phyloP scores from a whole-genome alignment of 2,329 filamentous ascomycete genomes.

The Colletotrichum sublineola region DNA sequence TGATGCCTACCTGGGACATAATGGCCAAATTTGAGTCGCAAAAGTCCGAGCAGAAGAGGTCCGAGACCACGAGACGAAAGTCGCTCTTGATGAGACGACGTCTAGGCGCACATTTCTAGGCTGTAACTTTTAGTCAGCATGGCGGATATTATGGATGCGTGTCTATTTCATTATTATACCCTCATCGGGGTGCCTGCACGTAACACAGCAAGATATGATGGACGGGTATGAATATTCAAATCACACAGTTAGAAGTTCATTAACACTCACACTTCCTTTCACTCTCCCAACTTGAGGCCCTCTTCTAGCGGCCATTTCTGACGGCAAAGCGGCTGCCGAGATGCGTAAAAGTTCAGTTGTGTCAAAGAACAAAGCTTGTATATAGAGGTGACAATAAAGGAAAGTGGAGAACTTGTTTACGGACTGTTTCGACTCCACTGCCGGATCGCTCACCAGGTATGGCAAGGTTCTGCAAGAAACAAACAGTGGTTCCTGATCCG shows the following conservation, averaged over 20 bases:
- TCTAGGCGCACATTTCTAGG: slow-evolving; percentile 33
- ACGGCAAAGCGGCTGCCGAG: not conserved
- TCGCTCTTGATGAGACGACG: slow-evolving; percentile 31
- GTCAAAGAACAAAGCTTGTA: not conserved
- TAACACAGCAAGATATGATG: slow-evolving; percentile 16
- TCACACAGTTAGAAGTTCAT: slow-evolving; percentile 18
- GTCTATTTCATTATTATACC: slow-evolving; percentile 34
- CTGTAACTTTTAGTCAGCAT: slow-evolving; percentile 20
- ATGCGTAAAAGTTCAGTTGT: not conserved
- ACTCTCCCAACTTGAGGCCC: too few species aligned
- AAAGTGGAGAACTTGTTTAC: not conserved
- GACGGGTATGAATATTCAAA: slow-evolving; percentile 7
- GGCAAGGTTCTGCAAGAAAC: not conserved
- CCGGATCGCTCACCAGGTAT: not conserved
- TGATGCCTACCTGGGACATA: slow-evolving; percentile 35
- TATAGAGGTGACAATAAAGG: not conserved
- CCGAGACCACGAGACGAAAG: slow-evolving; percentile 16
- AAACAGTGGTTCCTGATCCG: not conserved
- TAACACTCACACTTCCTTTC: not conserved
- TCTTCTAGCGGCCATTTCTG: too few species aligned
- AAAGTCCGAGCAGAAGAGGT: slow-evolving; percentile 27
- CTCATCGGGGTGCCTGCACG: slow-evolving; percentile 13
- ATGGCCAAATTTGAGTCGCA: slow-evolving; percentile 30
- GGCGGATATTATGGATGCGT: slow-evolving; percentile 38
- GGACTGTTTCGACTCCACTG: not conserved